Percentiles rank a stretch among this genome's conserved stretches.
phyloP scores from a whole-genome alignment of 78 protist species.

The Monosiga brevicollis region DNA sequence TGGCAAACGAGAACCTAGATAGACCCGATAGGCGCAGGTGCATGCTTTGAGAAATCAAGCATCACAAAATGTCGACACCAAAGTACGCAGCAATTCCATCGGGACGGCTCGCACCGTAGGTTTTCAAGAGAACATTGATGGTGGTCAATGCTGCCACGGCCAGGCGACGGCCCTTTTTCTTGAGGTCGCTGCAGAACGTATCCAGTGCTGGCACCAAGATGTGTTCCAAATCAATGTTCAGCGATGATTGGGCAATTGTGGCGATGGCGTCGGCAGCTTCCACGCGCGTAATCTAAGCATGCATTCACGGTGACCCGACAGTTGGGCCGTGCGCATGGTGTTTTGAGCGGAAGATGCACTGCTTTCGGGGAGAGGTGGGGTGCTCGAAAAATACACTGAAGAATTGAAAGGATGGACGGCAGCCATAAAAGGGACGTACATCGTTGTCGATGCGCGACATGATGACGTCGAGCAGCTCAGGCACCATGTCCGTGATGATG shows the following conservation, averaged over 20 bases:
- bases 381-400: no score
- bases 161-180: conserved; percentile 31
- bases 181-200: conserved; percentile 24
- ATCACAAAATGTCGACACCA: no score
- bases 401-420: no score
- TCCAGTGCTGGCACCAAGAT: conserved; percentile 3
- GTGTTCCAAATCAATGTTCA: background rate
- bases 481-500: background rate
- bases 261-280: conserved; percentile 40
- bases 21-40: no score
- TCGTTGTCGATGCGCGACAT: conserved; percentile 77
- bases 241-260: background rate
- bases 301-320: no score
- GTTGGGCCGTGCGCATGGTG: no score
- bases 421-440: conserved; percentile 54
- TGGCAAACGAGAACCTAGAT: no score
- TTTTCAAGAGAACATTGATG: background rate
- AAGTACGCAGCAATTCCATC: no score
- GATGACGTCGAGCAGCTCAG: conserved; percentile 16
- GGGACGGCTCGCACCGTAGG: background rate
- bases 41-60: no score
- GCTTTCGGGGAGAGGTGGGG: conserved; percentile 64
- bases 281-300: no score
- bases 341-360: no score
- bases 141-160: conserved; percentile 25